A percentile compares a stretch with the other conserved stretches of the same genome.
phyloP scores from a whole-genome alignment of 2,329 filamentous ascomycete species.

The Trichoderma citrinoviride region DNA sequence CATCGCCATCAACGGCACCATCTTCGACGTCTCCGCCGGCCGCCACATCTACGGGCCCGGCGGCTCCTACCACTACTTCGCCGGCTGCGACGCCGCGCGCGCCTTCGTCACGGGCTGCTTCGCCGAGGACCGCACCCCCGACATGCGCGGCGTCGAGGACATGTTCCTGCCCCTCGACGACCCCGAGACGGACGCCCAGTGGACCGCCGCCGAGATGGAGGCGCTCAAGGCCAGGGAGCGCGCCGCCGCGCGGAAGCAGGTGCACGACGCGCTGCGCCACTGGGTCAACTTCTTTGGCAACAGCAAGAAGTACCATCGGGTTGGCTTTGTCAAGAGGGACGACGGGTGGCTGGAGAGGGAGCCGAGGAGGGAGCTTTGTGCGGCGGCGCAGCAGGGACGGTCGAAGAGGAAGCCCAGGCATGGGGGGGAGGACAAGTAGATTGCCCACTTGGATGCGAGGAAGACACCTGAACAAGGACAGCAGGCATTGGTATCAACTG shows the following conservation, averaged over 20 bases:
- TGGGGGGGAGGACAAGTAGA: background rate
- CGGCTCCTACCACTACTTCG: constrained; percentile 82
- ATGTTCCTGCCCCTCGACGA: constrained; percentile 73
- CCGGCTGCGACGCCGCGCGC: constrained; percentile 80
- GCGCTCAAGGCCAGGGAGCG: constrained; percentile 60
- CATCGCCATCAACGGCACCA: constrained; percentile 82
- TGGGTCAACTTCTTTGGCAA: constrained; percentile 83
- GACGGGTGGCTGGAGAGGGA: constrained; percentile 60
- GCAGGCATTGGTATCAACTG: background rate
- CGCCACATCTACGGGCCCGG: constrained; percentile 74
- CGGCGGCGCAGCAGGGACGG: constrained; percentile 60
- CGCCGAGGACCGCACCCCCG: constrained; percentile 74
- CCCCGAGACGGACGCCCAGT: constrained; percentile 58
- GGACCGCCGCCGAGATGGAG: constrained; percentile 53
- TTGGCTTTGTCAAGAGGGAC: constrained; percentile 69
- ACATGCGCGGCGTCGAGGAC: constrained; percentile 81
- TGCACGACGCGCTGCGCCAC: constrained; percentile 66
- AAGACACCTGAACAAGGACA: background rate
- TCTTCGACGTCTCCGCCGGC: constrained; percentile 77
- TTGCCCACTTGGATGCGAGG: too few species aligned
- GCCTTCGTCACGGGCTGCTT: constrained; percentile 95
- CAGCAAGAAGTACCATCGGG: constrained; percentile 75
- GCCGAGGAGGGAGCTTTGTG: constrained; percentile 65
- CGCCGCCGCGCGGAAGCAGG: constrained; percentile 61
- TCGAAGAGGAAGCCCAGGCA: constrained; percentile 45